Conservation (phyloP, 495 filamentous ascomycete genomes). For the Penicillium cinerascens region DNA sequence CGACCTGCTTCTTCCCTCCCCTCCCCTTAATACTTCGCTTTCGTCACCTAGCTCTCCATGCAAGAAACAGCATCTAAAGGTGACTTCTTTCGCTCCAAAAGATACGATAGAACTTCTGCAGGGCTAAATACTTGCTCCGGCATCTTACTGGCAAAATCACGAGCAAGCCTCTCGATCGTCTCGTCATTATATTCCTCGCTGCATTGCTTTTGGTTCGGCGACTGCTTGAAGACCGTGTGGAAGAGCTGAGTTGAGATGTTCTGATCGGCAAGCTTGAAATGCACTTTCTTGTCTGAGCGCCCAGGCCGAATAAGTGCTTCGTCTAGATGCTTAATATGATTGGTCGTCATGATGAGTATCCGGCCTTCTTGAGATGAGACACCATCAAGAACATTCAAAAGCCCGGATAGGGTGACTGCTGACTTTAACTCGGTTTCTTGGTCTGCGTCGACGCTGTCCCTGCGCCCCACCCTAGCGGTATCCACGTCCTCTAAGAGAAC, state of each 20-base stretch:
- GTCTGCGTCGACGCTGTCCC: slow-evolving; percentile 3
- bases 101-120: slow-evolving; percentile 17
- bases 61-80: no score
- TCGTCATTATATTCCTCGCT: slow-evolving; percentile 5
- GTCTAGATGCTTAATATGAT: slow-evolving; percentile 55
- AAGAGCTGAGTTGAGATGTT: slow-evolving; percentile 15
- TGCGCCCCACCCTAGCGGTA: slow-evolving; percentile 42
- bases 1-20: no score
- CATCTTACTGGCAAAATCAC: slow-evolving; percentile 13
- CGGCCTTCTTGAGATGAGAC: slow-evolving; percentile 62
- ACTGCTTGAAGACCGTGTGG: slow-evolving; percentile 7
- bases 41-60: no score
- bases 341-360: slow-evolving; percentile 67
- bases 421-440: background rate
- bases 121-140: slow-evolving; percentile 18
- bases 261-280: slow-evolving; percentile 14
- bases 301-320: slow-evolving; percentile 52
- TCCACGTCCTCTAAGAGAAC: slow-evolving; percentile 68
- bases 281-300: slow-evolving; percentile 49
- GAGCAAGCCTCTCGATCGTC: slow-evolving; percentile 5
- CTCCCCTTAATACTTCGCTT: no score
- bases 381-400: slow-evolving; percentile 71
- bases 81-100: no score
- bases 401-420: slow-evolving; percentile 30
- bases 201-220: slow-evolving; percentile 2